Evolutionary conservation across 495 filamentous ascomycete species (phyloP).

Genomic region (Daldinia caldariorum): DNA sequence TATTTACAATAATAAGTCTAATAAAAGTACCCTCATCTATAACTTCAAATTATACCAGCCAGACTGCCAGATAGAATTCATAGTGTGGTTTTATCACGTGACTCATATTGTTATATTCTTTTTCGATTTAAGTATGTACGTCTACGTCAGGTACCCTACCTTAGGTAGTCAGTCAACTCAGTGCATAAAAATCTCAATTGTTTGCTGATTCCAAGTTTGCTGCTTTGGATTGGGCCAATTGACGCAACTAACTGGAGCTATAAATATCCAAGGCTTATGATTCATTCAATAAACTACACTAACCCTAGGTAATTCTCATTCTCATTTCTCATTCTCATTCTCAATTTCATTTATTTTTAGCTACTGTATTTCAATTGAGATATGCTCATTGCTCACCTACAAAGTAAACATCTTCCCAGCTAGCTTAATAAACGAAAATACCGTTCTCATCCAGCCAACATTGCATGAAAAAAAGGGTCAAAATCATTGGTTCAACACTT

Average conservation of each 20-base stretch:
- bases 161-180: too few relatives aligned
- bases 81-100: slow-evolving; percentile 20
- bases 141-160: too few relatives aligned
- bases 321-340: neutral
- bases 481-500: neutral
- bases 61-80: neutral
- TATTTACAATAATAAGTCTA: neutral
- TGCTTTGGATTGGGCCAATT: neutral
- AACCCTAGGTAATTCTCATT: neutral
- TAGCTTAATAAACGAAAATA: neutral
- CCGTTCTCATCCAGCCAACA: neutral
- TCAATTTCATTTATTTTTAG: neutral
- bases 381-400: neutral
- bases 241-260: too few relatives aligned
- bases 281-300: neutral
- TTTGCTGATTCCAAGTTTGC: neutral
- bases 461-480: neutral
- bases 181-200: neutral
- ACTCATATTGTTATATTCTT: neutral
- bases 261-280: neutral
- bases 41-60: neutral
- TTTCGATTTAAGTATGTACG: too few relatives aligned
- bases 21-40: neutral
- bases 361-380: neutral
- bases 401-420: neutral